Evolutionary conservation across 176 grass and related monocot species (phyloP).

Genomic region (Musa schizocarpa): DNA sequence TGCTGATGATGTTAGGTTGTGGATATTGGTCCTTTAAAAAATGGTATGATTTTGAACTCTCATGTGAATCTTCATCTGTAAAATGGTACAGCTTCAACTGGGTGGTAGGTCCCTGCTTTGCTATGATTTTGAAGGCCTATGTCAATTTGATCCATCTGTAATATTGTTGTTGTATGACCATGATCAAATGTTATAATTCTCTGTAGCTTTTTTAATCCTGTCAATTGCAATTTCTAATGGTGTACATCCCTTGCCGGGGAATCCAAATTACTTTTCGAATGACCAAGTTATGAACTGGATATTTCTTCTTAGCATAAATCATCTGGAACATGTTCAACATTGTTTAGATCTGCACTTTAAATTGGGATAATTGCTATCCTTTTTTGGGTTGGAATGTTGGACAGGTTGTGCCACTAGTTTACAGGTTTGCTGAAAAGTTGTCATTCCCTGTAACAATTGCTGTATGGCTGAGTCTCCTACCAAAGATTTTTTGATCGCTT

Average conservation of each 20-base stretch:
- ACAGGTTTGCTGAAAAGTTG: not conserved
- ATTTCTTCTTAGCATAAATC: not conserved
- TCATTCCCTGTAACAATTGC: not conserved
- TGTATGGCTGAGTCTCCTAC: not conserved
- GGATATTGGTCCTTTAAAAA: not conserved
- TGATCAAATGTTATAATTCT: not conserved
- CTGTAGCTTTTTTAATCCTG: not conserved
- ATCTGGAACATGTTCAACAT: not conserved
- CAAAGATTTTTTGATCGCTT: not conserved
- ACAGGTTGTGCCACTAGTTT: not conserved
- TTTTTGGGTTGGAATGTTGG: not conserved
- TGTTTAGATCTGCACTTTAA: not conserved
- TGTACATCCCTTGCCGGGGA: not conserved
- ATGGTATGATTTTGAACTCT: not conserved
- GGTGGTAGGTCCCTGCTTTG: not conserved
- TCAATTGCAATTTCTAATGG: not conserved
- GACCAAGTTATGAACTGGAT: not conserved
- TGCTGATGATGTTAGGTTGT: not conserved
- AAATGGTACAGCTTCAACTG: slow-evolving; percentile 1
- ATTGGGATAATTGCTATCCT: not conserved
- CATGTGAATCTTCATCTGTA: not conserved
- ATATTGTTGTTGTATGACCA: not conserved
- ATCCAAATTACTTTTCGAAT: not conserved
- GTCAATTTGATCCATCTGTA: not conserved
- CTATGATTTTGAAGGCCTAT: not conserved